Evolutionary conservation across 768 basidiomycete genomes (phyloP), one percentile per base, ranked within the genome.

Genomic region (Collybia nuda): DNA sequence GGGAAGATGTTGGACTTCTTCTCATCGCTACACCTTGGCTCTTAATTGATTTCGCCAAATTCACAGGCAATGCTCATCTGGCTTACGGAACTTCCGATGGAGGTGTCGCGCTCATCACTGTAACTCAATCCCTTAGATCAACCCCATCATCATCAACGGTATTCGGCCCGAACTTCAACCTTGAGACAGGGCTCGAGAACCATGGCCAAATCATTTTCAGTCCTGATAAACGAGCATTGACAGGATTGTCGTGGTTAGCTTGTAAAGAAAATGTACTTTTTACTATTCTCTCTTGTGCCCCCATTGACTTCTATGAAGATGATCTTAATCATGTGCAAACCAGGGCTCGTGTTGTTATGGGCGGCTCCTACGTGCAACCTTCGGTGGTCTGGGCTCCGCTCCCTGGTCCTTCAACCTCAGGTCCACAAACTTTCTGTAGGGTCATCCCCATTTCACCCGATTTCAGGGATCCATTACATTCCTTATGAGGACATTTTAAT

Each of bases 221-320:
- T 40, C 56, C 70, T 6, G 71, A 79, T 56, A 69, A 67, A 41
- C 47, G 70, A 44, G 57, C 59, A 26, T 60, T 76, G 41, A 77
- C 75, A 6, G 73, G 73, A 18, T 62, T 84, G 54, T 65, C 66
- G 48, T 80, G 81, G 75, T 51, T 79, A 19, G 55, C 66, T 28
- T 51, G 65, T 37, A 55, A 56, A 36, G 57, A 56, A 29, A 51
- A 57, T 17, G 60, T 63, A 26, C 24, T 47, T 50, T 11, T 26
- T 22, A 17, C 29, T 19, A n/a, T 40, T 44, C 40, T 41, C 11
- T 36, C 11, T 18, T 48, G 69, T 11, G 39, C 73, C 75, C 44
- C 57, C 26, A 17, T 28, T 39, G 40, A 40, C 6, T 19, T 5
- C 29, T 26, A 14, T 36, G 26, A 29, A 55, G 57, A 47, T 46